phyloP scores from a whole-genome alignment of 495 filamentous ascomycete species.

The Lindgomyces ingoldianus region DNA sequence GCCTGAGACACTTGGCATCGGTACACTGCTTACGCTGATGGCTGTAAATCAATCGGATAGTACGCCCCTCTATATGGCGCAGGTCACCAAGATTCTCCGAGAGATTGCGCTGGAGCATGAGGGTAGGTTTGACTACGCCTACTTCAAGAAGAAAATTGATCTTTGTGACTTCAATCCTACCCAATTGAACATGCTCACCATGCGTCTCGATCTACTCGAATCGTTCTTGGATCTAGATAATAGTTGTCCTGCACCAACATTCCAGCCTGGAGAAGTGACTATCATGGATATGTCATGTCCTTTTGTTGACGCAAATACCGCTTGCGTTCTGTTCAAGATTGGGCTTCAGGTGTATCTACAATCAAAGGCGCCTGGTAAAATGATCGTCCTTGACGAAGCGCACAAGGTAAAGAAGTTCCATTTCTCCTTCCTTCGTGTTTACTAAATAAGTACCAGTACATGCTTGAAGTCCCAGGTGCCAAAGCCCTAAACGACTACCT shows the following conservation, averaged over 20 bases:
- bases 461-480: constrained; percentile 52
- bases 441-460: constrained; percentile 47
- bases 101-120: constrained; percentile 6
- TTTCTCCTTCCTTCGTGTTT: too few relatives aligned
- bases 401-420: too few relatives aligned
- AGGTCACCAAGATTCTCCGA: constrained; percentile 18
- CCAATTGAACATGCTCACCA: constrained; percentile 63
- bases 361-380: constrained; percentile 42
- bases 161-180: constrained; percentile 62
- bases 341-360: constrained; percentile 40
- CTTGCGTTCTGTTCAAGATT: constrained; percentile 70
- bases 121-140: constrained; percentile 32
- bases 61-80: constrained; percentile 19
- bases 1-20: constrained; percentile 14
- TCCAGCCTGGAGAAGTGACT: constrained; percentile 59
- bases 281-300: constrained; percentile 77
- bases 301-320: constrained; percentile 64
- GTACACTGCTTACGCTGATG: constrained; percentile 27
- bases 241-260: not conserved
- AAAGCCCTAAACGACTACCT: constrained; percentile 62
- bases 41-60: constrained; percentile 9
- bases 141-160: constrained; percentile 59
- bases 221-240: constrained; percentile 59
- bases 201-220: constrained; percentile 34
- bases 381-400: constrained; percentile 64